Evolutionary conservation across 2,329 filamentous ascomycete species (phyloP).

Genomic region (Aspergillus fumigatus): DNA sequence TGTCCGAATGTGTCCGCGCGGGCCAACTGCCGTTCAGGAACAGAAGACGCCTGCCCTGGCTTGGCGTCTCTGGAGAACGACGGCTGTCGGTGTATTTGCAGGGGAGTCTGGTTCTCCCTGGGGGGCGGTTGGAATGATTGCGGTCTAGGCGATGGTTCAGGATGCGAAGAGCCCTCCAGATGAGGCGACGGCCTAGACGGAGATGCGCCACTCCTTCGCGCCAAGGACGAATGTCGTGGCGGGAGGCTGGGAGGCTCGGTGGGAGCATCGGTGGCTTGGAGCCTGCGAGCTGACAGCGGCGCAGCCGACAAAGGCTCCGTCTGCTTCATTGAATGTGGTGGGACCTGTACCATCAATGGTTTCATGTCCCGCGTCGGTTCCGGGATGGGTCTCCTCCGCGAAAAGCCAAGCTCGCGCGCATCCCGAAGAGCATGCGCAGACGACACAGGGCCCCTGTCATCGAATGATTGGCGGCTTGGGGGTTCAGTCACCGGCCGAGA

Average conservation of each 20-base stretch:
- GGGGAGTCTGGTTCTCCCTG: constrained; percentile 17
- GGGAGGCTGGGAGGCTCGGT: constrained; percentile 49
- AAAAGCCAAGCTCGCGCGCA: constrained; percentile 29
- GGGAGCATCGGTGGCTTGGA: constrained; percentile 26
- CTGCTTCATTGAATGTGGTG: constrained; percentile 18
- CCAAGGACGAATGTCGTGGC: constrained; percentile 30
- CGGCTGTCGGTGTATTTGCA: constrained; percentile 21
- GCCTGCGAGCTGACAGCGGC: constrained; percentile 40
- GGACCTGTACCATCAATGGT: constrained; percentile 31
- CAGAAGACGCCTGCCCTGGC: constrained; percentile 13
- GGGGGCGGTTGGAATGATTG: constrained; percentile 10
- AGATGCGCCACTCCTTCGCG: constrained; percentile 19
- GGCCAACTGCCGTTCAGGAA: constrained; percentile 19
- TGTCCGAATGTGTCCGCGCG: constrained; percentile 49
- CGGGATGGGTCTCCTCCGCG: constrained; percentile 20
- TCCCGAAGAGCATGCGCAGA: constrained; percentile 15
- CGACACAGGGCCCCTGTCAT: constrained; percentile 24
- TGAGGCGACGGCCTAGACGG: constrained; percentile 17
- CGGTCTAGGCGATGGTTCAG: constrained; percentile 11
- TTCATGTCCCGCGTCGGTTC: constrained; percentile 27
- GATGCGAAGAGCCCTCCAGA: constrained; percentile 9
- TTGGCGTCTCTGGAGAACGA: constrained; percentile 26
- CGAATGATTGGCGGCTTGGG: constrained; percentile 23
- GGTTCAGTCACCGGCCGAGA: constrained; percentile 23
- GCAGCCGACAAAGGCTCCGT: constrained; percentile 19